Evolutionary conservation across 768 basidiomycete genomes (phyloP).

Genomic region (Hypholoma sublateritium): DNA sequence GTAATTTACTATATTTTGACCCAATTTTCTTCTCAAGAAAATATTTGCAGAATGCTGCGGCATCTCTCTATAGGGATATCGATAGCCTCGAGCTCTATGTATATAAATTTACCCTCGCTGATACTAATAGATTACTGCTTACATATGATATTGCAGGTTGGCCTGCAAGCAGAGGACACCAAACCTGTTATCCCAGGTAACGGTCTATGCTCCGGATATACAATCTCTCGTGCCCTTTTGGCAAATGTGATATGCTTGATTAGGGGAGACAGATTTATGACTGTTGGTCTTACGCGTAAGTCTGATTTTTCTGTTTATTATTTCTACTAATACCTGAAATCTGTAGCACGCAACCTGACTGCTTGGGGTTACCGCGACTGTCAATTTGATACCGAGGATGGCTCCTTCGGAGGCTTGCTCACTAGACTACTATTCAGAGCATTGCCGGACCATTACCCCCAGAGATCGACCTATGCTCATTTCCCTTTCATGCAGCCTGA

Average conservation of each 20-base stretch:
- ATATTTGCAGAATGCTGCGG: constrained; percentile 20
- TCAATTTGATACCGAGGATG: constrained; percentile 40
- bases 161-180: constrained; percentile 31
- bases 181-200: constrained; percentile 29
- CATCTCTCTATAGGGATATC: constrained; percentile 31
- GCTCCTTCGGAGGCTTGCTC: constrained; percentile 41
- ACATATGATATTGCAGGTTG: constrained; percentile 16
- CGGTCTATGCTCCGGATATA: constrained; percentile 29
- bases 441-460: constrained; percentile 69
- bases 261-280: constrained; percentile 54
- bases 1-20: background rate
- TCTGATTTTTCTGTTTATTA: background rate
- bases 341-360: constrained; percentile 41
- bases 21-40: background rate
- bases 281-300: constrained; percentile 50
- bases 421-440: constrained; percentile 71
- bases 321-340: background rate
- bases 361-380: constrained; percentile 54
- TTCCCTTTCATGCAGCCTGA: constrained; percentile 79
- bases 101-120: background rate
- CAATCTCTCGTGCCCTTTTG: constrained; percentile 47
- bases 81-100: constrained; percentile 36
- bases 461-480: constrained; percentile 66
- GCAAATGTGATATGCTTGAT: constrained; percentile 53
- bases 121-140: background rate